Percentiles rank a stretch among this genome's conserved stretches.
Conservation (phyloP, 23 red algal species). For the Gracilaria domingensis region DNA sequence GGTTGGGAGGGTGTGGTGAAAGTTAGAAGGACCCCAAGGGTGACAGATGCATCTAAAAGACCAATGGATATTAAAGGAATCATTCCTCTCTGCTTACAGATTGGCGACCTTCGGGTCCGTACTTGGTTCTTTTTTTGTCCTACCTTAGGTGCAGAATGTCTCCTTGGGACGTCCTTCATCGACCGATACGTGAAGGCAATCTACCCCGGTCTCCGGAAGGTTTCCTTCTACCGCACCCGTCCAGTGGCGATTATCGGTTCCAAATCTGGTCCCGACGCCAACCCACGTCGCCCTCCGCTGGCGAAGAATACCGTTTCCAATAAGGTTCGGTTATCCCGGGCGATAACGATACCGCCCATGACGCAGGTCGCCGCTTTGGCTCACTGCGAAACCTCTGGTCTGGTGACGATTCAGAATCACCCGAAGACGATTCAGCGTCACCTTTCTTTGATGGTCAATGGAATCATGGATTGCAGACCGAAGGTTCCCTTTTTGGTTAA, state of each 20-base stretch:
- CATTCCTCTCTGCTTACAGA: background rate
- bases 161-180: background rate
- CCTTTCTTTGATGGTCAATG: background rate
- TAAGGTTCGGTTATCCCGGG: background rate
- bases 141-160: background rate
- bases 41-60: constrained; percentile 2
- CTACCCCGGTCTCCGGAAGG: background rate
- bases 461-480: background rate
- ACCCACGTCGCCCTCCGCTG: background rate
- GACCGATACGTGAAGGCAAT: constrained; percentile 6
- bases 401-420: background rate
- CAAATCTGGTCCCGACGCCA: background rate
- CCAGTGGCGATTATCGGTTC: background rate
- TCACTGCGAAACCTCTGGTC: background rate
- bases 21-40: background rate
- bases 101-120: background rate
- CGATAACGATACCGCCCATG: background rate
- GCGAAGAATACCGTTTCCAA: no score
- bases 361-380: background rate
- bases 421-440: background rate
- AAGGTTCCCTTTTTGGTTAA: background rate
- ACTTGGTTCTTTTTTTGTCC: background rate
- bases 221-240: constrained; percentile 1
- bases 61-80: constrained; percentile 23
- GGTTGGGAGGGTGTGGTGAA: background rate